Conservation (phyloP, 2,329 filamentous ascomycete species). For the Ustilaginoidea virens region DNA sequence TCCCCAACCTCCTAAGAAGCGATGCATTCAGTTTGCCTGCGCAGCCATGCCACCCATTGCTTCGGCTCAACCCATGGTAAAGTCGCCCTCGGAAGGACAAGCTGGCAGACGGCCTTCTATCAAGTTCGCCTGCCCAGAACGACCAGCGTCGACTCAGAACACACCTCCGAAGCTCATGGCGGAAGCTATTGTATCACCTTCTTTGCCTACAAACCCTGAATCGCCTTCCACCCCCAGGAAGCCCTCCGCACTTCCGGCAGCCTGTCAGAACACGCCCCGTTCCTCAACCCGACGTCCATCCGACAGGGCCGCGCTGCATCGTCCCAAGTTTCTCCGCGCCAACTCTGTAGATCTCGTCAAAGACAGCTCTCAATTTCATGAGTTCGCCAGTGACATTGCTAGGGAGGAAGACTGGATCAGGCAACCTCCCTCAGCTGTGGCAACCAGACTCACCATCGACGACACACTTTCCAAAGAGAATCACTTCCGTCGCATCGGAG, state of each 20-base stretch:
- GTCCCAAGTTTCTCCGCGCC: slow-evolving; percentile 34
- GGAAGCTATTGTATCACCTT: slow-evolving; percentile 3
- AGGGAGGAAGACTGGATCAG: slow-evolving; percentile 85
- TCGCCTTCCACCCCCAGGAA: slow-evolving; percentile 18
- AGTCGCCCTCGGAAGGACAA: slow-evolving; percentile 19
- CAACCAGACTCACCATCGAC: slow-evolving; percentile 65
- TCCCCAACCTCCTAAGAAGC: slow-evolving; percentile 50
- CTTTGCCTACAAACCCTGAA: slow-evolving; percentile 8
- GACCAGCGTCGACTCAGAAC: slow-evolving; percentile 25
- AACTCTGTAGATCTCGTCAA: slow-evolving; percentile 32
- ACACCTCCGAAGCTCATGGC: slow-evolving; percentile 16
- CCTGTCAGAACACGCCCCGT: slow-evolving; percentile 11
- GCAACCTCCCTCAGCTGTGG: slow-evolving; percentile 47
- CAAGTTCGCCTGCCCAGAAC: slow-evolving; percentile 57
- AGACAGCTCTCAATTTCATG: slow-evolving; percentile 60
- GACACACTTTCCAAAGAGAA: slow-evolving; percentile 88
- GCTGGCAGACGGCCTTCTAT: slow-evolving; percentile 45
- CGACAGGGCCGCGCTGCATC: slow-evolving; percentile 10
- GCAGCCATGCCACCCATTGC: slow-evolving; percentile 41
- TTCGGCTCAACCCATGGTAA: slow-evolving; percentile 20
- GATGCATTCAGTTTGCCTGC: slow-evolving; percentile 88
- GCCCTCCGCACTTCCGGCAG: slow-evolving; percentile 9
- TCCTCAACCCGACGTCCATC: slow-evolving; percentile 7
- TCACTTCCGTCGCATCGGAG: slow-evolving; percentile 67
- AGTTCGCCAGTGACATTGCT: slow-evolving; percentile 72